Conservation (phyloP, 2,329 filamentous ascomycete species). For the Pyrenochaeta sp. region DNA sequence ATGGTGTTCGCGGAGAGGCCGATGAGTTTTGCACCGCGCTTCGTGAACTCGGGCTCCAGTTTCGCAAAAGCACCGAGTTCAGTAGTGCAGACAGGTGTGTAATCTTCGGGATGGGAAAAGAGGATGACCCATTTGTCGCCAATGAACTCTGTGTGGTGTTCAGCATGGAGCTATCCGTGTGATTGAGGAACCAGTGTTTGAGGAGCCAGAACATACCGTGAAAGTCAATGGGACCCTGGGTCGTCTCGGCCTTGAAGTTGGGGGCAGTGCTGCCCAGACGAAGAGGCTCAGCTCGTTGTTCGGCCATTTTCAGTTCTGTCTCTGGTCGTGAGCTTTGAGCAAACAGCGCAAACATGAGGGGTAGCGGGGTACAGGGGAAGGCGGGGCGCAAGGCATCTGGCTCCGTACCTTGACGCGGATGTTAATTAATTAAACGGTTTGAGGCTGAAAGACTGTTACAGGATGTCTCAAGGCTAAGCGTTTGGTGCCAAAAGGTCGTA, state of each 20-base stretch:
- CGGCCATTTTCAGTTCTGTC: conserved; percentile 35
- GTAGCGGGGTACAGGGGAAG: conserved; percentile 35
- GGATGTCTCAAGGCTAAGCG: conserved; percentile 17
- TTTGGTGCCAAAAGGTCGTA: conserved; percentile 6
- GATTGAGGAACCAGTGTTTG: too few species aligned
- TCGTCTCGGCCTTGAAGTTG: conserved; percentile 75
- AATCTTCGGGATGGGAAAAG: conserved; percentile 74
- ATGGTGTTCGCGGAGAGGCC: conserved; percentile 63
- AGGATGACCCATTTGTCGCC: conserved; percentile 75
- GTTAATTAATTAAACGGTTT: not conserved
- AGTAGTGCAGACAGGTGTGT: conserved; percentile 69
- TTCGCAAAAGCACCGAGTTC: conserved; percentile 71
- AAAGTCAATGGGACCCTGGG: conserved; percentile 72
- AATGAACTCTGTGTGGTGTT: conserved; percentile 62
- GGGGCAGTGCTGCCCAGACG: conserved; percentile 73
- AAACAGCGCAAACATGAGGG: conserved; percentile 42
- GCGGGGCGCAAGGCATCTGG: conserved; percentile 4
- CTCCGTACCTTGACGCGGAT: conserved; percentile 15
- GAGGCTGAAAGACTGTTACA: not conserved
- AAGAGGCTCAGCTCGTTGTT: conserved; percentile 54
- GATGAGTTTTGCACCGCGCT: conserved; percentile 69
- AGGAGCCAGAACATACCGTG: conserved; percentile 52
- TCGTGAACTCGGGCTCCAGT: conserved; percentile 70
- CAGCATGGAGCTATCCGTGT: not conserved
- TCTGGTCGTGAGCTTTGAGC: conserved; percentile 24